Percentiles rank a stretch among this genome's conserved stretches.
phyloP scores from a whole-genome alignment of 352 stramenopile genomes.

The Phytophthora crassamura region DNA sequence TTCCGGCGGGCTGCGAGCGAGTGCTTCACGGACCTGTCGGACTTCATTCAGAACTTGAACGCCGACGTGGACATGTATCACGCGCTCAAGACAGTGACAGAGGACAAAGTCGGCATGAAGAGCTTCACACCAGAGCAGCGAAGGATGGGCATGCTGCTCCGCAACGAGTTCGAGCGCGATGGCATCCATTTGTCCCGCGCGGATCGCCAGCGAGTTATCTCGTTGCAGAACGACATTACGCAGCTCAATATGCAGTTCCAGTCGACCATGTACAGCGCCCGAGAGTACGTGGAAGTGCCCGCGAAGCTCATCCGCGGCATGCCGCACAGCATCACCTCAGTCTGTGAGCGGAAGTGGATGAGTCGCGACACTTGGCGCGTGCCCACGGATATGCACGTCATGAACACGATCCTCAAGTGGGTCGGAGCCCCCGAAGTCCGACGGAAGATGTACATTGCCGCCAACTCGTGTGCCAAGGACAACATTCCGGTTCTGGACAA shows the following conservation, averaged over 20 bases:
- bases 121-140: constrained; percentile 89
- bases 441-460: constrained; percentile 91
- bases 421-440: constrained; percentile 76
- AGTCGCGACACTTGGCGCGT: constrained; percentile 69
- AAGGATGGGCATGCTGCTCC: constrained; percentile 89
- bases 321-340: constrained; percentile 62
- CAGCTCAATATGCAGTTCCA: constrained; percentile 90
- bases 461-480: constrained; percentile 83
- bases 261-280: constrained; percentile 76
- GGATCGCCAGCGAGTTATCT: constrained; percentile 82
- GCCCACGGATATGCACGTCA: constrained; percentile 87
- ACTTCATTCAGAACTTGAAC: constrained; percentile 96
- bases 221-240: constrained; percentile 90
- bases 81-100: constrained; percentile 75
- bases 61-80: constrained; percentile 92
- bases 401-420: constrained; percentile 94
- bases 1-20: constrained; percentile 87
- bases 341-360: constrained; percentile 74
- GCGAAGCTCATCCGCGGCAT: constrained; percentile 59
- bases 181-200: constrained; percentile 92
- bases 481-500: constrained; percentile 86
- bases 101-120: constrained; percentile 58
- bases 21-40: constrained; percentile 92
- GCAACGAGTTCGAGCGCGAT: constrained; percentile 95
- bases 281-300: constrained; percentile 72